Conservation (phyloP, 1,284 basidiomycete species). For the Rhodotorula sp. region DNA sequence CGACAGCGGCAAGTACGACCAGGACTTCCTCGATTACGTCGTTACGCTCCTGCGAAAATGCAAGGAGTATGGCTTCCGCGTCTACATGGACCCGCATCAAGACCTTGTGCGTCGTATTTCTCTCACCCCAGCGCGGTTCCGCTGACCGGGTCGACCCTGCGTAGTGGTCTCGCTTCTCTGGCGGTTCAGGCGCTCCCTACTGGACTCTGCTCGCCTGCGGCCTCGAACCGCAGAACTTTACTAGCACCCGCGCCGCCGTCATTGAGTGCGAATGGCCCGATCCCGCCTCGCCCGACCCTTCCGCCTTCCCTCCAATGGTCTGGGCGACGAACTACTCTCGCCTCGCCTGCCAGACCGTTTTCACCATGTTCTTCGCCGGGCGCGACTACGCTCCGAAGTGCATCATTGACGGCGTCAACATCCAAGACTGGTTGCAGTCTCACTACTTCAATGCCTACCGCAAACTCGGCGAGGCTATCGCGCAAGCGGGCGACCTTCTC, state of each 20-base stretch:
- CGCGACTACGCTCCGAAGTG: conserved; percentile 85
- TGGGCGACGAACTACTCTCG: conserved; percentile 96
- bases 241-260: conserved; percentile 78
- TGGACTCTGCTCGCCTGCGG: conserved; percentile 94
- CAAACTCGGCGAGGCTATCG: conserved; percentile 69
- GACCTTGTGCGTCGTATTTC: conserved; percentile 68
- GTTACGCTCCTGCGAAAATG: conserved; percentile 81
- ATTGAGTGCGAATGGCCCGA: conserved; percentile 84
- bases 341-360: conserved; percentile 81
- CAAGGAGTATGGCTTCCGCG: conserved; percentile 86
- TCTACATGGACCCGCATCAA: conserved; percentile 96
- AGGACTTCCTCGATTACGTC: conserved; percentile 89
- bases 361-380: conserved; percentile 93
- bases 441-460: conserved; percentile 80
- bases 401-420: conserved; percentile 84
- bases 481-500: conserved; percentile 66
- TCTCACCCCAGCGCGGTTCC: background rate
- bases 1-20: conserved; percentile 79
- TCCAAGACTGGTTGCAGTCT: conserved; percentile 87
- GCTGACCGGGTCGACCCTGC: background rate
- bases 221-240: conserved; percentile 79
- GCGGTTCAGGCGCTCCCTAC: conserved; percentile 91
- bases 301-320: conserved; percentile 81
- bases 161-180: conserved; percentile 95
- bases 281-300: conserved; percentile 62